Evolutionary conservation across 1,284 basidiomycete genomes (phyloP).

Genomic region (Violaceomyces palustris): DNA sequence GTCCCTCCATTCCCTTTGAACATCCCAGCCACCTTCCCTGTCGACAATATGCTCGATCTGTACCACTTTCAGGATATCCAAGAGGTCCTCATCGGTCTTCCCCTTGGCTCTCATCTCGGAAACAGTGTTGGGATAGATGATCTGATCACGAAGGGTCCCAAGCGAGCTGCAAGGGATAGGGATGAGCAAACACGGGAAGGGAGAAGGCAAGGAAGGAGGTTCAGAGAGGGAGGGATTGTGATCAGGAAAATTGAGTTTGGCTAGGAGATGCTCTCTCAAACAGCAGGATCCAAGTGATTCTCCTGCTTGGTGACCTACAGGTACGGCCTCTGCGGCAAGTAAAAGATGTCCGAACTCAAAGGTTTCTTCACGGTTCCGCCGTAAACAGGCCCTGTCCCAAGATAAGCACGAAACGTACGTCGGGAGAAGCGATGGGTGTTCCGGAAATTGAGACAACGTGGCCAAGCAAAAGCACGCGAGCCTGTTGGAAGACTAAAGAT

Average conservation of each 20-base stretch:
- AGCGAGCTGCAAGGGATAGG: too few species aligned
- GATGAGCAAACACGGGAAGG: background rate
- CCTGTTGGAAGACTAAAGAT: too few species aligned
- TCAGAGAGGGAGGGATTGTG: background rate
- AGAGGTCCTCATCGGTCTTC: constrained; percentile 65
- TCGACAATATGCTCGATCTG: constrained; percentile 84
- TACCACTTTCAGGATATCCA: constrained; percentile 69
- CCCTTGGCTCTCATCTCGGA: constrained; percentile 52
- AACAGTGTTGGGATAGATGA: constrained; percentile 72
- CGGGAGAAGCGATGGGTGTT: too few species aligned
- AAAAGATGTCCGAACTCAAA: constrained; percentile 77
- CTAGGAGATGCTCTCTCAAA: too few species aligned
- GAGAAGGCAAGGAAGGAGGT: too few species aligned
- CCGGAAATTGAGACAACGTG: too few species aligned
- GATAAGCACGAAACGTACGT: too few species aligned
- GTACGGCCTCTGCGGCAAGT: constrained; percentile 94
- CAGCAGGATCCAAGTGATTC: too few species aligned
- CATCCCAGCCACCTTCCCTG: constrained; percentile 93
- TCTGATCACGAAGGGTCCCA: constrained; percentile 88
- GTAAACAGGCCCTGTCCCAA: constrained; percentile 95
- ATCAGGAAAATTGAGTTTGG: background rate
- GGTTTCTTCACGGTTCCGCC: constrained; percentile 92
- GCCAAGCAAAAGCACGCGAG: too few species aligned
- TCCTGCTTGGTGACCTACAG: too few species aligned
- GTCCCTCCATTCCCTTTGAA: constrained; percentile 84